These are phyloP conservation scores for Leccinum ochraceum DNA, from an alignment of 768 basidiomycete genomes.

Conservation along the genomic window DNA sequence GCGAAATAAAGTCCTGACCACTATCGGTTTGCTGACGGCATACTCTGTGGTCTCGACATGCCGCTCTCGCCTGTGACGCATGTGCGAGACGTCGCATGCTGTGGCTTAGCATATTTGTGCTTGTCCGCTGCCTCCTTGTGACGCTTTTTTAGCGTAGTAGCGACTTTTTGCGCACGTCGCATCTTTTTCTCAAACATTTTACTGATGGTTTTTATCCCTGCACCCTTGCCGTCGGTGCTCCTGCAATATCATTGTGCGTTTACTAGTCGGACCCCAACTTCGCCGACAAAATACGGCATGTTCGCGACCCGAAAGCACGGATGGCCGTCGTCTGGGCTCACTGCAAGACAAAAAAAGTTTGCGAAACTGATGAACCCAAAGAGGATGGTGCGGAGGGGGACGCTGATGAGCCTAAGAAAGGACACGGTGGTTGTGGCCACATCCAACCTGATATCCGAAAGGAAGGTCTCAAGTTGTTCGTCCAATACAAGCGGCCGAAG, in stretches of 20 bases:
- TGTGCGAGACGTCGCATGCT: slow-evolving; percentile 44
- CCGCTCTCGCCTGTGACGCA: slow-evolving; percentile 69
- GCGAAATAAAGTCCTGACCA: slow-evolving; percentile 51
- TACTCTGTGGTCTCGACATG: slow-evolving; percentile 17
- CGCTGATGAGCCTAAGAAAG: slow-evolving; percentile 74
- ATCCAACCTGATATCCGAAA: slow-evolving; percentile 87
- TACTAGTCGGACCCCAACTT: slow-evolving; percentile 79
- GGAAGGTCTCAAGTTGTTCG: slow-evolving; percentile 92
- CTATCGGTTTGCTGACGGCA: slow-evolving; percentile 29
- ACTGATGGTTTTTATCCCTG: slow-evolving; percentile 60
- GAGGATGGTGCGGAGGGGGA: slow-evolving; percentile 74
- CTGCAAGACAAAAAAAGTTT: slow-evolving; percentile 86
- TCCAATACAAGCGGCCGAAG: slow-evolving; percentile 92
- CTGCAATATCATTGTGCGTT: slow-evolving; percentile 29
- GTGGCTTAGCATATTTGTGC: slow-evolving; percentile 60
- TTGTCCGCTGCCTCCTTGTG: slow-evolving; percentile 59
- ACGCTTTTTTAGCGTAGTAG: slow-evolving; percentile 40
- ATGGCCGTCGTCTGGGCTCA: slow-evolving; percentile 85
- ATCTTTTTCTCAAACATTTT: slow-evolving; percentile 37
- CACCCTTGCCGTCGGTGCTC: slow-evolving; percentile 39
- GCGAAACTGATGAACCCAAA: slow-evolving; percentile 87
- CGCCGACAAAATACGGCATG: slow-evolving; percentile 83
- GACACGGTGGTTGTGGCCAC: slow-evolving; percentile 98
- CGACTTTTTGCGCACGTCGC: slow-evolving; percentile 28
- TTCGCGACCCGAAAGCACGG: slow-evolving; percentile 82